Percentiles rank a stretch among this genome's conserved stretches.
phyloP scores from a whole-genome alignment of 2,329 filamentous ascomycete species.

The Fusarium musae region DNA sequence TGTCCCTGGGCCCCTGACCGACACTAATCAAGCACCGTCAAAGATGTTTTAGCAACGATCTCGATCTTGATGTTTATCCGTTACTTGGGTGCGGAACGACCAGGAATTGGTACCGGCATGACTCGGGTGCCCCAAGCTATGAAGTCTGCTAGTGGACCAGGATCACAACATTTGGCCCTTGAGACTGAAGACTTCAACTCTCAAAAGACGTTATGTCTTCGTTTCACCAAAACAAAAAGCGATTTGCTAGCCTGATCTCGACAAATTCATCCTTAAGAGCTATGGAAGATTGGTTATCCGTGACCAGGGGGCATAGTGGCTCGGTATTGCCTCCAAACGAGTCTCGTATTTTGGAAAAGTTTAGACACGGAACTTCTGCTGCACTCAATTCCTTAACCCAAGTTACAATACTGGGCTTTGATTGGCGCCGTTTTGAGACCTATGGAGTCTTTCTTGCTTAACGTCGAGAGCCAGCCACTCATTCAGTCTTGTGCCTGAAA shows the following conservation, averaged over 20 bases:
- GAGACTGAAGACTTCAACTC: background rate
- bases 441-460: background rate
- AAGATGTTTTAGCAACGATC: constrained; percentile 16
- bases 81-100: constrained; percentile 8
- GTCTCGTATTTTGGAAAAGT: background rate
- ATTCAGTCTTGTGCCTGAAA: background rate
- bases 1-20: background rate
- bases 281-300: background rate
- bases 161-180: constrained; percentile 9
- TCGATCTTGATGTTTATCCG: constrained; percentile 15
- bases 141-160: constrained; percentile 4
- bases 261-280: background rate
- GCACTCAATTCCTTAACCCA: background rate
- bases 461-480: background rate
- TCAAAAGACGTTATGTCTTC: background rate
- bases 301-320: background rate
- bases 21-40: constrained; percentile 3
- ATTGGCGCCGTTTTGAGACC: background rate
- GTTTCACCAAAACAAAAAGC: background rate
- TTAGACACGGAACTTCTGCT: background rate
- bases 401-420: background rate
- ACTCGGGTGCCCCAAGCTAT: constrained; percentile 1
- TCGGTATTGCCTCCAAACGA: background rate
- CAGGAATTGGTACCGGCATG: constrained; percentile 13
- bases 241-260: background rate